A percentile compares a stretch with the other conserved stretches of the same genome.
Conservation (phyloP, 495 filamentous ascomycete genomes). For the Saxispiralis lemnorum region DNA sequence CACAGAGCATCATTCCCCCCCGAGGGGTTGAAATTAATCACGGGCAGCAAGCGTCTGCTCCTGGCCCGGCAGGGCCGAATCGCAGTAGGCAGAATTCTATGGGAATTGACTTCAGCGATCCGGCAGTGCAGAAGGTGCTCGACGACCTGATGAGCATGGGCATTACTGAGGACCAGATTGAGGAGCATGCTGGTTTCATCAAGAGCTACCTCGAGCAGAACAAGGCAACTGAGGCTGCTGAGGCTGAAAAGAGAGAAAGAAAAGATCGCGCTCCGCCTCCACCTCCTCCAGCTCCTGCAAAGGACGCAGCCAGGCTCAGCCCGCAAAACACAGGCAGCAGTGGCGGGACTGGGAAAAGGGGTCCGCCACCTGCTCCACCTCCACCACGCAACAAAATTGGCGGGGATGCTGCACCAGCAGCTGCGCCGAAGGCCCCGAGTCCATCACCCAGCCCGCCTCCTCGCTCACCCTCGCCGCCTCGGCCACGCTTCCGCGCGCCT, state of each 20-base stretch:
- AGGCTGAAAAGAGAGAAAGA: slow-evolving; percentile 25
- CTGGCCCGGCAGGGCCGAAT: slow-evolving; percentile 14
- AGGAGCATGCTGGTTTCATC: slow-evolving; percentile 87
- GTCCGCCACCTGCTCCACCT: slow-evolving; percentile 69
- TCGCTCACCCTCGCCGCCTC: slow-evolving; percentile 32
- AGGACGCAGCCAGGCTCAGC: slow-evolving; percentile 30
- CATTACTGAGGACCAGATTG: slow-evolving; percentile 81
- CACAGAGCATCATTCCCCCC: slow-evolving; percentile 33
- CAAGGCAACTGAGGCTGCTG: slow-evolving; percentile 36
- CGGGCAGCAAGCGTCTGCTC: slow-evolving; percentile 1
- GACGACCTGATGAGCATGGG: slow-evolving; percentile 72
- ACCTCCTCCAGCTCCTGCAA: slow-evolving; percentile 36
- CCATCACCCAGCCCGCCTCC: slow-evolving; percentile 31
- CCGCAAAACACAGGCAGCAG: slow-evolving; percentile 44
- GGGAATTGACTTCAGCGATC: slow-evolving; percentile 60
- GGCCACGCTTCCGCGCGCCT: slow-evolving; percentile 15
- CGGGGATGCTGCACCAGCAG: slow-evolving; percentile 25
- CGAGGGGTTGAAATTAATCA: slow-evolving; percentile 16
- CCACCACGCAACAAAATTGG: slow-evolving; percentile 47
- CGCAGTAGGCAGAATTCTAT: slow-evolving; percentile 36
- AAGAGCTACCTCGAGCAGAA: slow-evolving; percentile 74
- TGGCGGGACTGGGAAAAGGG: slow-evolving; percentile 41
- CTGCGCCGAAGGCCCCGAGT: slow-evolving; percentile 26
- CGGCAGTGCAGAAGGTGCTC: slow-evolving; percentile 65
- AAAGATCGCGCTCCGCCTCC: slow-evolving; percentile 43